Evolutionary conservation across 2,329 filamentous ascomycete genomes (phyloP).

Genomic region (Pseudocercospora vitis): DNA sequence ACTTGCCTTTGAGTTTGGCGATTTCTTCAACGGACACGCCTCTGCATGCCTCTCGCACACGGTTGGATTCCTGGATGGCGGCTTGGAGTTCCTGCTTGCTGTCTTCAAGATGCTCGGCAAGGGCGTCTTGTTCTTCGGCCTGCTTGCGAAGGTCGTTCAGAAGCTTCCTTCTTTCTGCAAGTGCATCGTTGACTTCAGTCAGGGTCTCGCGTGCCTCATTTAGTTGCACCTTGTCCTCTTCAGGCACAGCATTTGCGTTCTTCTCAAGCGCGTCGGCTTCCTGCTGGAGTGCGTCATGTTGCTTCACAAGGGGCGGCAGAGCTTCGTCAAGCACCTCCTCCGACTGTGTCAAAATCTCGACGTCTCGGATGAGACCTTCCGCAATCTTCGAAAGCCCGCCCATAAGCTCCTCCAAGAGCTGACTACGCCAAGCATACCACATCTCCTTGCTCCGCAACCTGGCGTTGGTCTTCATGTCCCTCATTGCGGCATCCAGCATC

Average conservation of each 20-base stretch:
- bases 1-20: constrained; percentile 69
- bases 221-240: constrained; percentile 78
- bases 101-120: constrained; percentile 62
- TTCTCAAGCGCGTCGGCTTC: constrained; percentile 67
- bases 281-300: constrained; percentile 60
- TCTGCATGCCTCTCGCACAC: constrained; percentile 79
- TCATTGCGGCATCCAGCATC: constrained; percentile 94
- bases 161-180: constrained; percentile 67
- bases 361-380: constrained; percentile 74
- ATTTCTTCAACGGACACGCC: constrained; percentile 88
- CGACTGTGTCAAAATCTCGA: constrained; percentile 64
- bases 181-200: constrained; percentile 62
- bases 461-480: constrained; percentile 93
- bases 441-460: constrained; percentile 88
- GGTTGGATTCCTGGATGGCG: constrained; percentile 80
- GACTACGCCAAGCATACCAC: constrained; percentile 98
- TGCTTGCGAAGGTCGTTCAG: constrained; percentile 67
- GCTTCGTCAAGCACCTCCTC: constrained; percentile 66
- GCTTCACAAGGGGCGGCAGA: constrained; percentile 64
- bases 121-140: constrained; percentile 64
- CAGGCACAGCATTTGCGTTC: constrained; percentile 71
- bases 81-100: constrained; percentile 68
- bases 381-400: constrained; percentile 74
- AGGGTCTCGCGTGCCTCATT: constrained; percentile 70
- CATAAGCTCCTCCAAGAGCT: constrained; percentile 77